Percentiles rank a stretch among this genome's conserved stretches.
Evolutionary conservation across 768 basidiomycete species (phyloP).

Genomic region (Russula dissimulans): DNA sequence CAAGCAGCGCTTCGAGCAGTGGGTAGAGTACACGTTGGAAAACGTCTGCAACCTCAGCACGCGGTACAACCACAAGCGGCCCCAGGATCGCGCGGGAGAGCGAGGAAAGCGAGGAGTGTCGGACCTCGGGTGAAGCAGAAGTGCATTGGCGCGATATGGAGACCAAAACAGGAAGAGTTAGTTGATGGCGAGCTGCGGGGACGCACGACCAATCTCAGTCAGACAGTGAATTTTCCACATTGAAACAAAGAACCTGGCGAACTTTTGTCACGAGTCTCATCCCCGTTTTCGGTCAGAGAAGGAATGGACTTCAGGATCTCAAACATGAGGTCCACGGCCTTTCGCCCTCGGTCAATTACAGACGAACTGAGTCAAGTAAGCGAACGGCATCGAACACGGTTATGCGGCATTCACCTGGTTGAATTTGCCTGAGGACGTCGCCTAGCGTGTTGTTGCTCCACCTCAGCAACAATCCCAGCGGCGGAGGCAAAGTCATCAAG

Average conservation of each 20-base stretch:
- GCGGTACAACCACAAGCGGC: constrained; percentile 29
- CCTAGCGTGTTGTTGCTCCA: constrained; percentile 45
- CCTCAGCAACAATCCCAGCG: constrained; percentile 53
- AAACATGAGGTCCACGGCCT: constrained; percentile 73
- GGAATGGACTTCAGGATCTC: constrained; percentile 61
- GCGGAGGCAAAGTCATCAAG: constrained; percentile 80
- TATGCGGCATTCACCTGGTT: constrained; percentile 36
- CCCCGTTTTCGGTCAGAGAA: constrained; percentile 42
- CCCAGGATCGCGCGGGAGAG: constrained; percentile 30
- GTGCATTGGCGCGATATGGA: constrained; percentile 12
- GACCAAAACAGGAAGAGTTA: constrained; percentile 12
- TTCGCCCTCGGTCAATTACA: constrained; percentile 68
- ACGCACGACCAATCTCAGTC: background rate
- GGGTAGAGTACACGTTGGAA: constrained; percentile 90
- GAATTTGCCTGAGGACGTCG: constrained; percentile 41
- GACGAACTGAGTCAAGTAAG: constrained; percentile 45
- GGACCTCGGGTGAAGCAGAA: constrained; percentile 16
- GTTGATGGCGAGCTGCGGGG: constrained; percentile 15
- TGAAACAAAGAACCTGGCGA: background rate
- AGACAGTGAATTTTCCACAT: background rate
- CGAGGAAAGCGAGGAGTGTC: constrained; percentile 51
- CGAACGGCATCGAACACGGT: constrained; percentile 4
- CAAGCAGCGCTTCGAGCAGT: constrained; percentile 82
- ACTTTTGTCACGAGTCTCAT: constrained; percentile 35
- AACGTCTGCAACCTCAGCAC: constrained; percentile 62